Evolutionary conservation across 139 green algal species (phyloP), one percentile per base, ranked within the genome.

Genomic region (Dunaliella primolecta): DNA sequence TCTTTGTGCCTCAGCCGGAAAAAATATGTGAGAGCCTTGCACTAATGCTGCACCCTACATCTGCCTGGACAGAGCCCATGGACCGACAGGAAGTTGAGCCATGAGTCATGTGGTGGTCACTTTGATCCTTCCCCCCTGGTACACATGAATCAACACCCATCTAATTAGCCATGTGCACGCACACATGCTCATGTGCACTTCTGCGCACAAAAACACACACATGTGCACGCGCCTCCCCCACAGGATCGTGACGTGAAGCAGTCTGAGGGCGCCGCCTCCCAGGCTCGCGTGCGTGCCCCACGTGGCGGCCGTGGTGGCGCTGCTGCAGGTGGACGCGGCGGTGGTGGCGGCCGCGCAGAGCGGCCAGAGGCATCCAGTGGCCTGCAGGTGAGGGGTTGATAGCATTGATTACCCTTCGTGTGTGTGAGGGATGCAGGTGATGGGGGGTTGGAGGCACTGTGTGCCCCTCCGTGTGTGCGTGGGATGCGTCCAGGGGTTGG

Each of bases 221-320:
- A 64, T 15, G 15, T 15, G 15, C 46, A 64, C 46, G 15, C 46
- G 15, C 46, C 46, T 7, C 46, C 7, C 46, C 7, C 46, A 64
- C 46, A 64, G 80, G 96, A 99, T 88, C 90, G 96, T 37, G 96
- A 98, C 84, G 91, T 98, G 21, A 97, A 98, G 95, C 91, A 95
- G 85, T 95, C 92, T 84, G 86, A 88, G 21, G 87, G 87, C n/a
- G 70, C 55, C 20, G 46, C 74, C 15, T 15, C 36, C 23, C n/a
- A 30, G 30, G 21, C 80, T 30, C 30, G 76, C 3, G 83, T 1
- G 38, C 2, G 75, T 31, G 38, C 75, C 27, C 35, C 37, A 1
- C 57, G 82, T 31, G 86, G 86, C 32, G 82, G 75, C 72, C 76
- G 82, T 31, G 72, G 82, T n/a, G 34, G 78, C n/a, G 79, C 83